Conservation (phyloP, 768 basidiomycete species). For the Mrakia blollopis region DNA sequence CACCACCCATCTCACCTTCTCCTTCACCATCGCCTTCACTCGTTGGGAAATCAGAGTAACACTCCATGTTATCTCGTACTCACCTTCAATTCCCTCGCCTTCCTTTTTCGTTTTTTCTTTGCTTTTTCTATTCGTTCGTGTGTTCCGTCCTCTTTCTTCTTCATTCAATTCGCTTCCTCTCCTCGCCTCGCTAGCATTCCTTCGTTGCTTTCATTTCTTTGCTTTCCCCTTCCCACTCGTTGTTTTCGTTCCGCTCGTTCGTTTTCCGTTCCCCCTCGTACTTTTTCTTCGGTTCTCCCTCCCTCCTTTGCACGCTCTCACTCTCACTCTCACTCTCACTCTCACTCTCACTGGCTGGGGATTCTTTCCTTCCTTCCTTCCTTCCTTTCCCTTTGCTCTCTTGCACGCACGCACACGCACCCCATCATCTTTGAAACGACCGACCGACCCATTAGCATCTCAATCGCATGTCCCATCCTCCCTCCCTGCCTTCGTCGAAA, state of each 20-base stretch:
- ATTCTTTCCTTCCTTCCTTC: neutral
- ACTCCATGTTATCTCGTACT: too few species aligned
- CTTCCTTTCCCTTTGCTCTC: neutral
- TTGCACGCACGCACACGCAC: neutral
- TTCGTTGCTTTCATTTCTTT: too few species aligned
- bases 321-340: neutral
- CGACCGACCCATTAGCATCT: too few species aligned
- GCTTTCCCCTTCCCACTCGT: too few species aligned
- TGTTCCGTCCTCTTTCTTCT: too few species aligned
- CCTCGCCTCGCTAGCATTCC: too few species aligned
- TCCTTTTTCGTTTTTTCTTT: neutral
- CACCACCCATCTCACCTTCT: conserved; percentile 4
- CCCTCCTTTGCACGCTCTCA: neutral
- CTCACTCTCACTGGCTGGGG: neutral
- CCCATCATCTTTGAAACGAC: neutral
- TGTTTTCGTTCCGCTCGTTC: neutral
- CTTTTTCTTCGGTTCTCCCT: neutral
- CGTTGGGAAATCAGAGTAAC: neutral
- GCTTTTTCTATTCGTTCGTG: too few species aligned
- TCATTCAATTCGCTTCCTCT: too few species aligned
- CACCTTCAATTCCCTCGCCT: neutral
- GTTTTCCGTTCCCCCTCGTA: neutral
- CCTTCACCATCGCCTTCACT: neutral
- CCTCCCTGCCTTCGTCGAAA: neutral
- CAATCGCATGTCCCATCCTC: conserved; percentile 1